Conservation (phyloP, 768 basidiomycete genomes). For the Cubamyces lactineus region DNA sequence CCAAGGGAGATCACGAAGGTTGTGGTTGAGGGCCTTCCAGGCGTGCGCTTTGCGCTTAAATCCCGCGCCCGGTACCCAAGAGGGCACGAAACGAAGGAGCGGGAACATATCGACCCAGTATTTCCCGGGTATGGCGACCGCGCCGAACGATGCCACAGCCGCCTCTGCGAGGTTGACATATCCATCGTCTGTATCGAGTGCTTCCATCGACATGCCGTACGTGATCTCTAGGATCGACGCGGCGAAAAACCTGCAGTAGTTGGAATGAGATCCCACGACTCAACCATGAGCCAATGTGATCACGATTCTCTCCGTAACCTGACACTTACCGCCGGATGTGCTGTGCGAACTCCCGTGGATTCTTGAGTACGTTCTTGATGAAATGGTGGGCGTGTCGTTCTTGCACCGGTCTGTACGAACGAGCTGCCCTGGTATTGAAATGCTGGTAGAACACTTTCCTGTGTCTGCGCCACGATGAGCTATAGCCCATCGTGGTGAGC, state of each 20-base stretch:
- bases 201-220: conserved; percentile 51
- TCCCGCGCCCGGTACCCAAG: background rate
- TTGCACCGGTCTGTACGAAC: background rate
- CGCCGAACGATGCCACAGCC: conserved; percentile 36
- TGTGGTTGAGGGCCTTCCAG: background rate
- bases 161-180: conserved; percentile 44
- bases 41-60: conserved; percentile 1
- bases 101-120: conserved; percentile 48
- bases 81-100: conserved; percentile 13
- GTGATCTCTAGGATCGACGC: conserved; percentile 43
- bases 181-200: conserved; percentile 43
- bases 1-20: conserved; percentile 11
- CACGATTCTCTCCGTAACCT: conserved; percentile 22
- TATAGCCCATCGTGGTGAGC: conserved; percentile 2
- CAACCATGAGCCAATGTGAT: background rate
- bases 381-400: background rate
- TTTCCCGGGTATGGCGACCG: conserved; percentile 41
- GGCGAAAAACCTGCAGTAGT: conserved; percentile 29
- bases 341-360: conserved; percentile 41
- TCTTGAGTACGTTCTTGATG: conserved; percentile 29
- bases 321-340: conserved; percentile 42
- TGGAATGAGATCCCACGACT: background rate
- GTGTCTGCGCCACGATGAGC: conserved; percentile 10
- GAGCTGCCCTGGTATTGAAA: background rate
- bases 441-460: conserved; percentile 3